Base-by-base conservation (phyloP, 805 yeast species). In the Candida vartiovaarae region DNA sequence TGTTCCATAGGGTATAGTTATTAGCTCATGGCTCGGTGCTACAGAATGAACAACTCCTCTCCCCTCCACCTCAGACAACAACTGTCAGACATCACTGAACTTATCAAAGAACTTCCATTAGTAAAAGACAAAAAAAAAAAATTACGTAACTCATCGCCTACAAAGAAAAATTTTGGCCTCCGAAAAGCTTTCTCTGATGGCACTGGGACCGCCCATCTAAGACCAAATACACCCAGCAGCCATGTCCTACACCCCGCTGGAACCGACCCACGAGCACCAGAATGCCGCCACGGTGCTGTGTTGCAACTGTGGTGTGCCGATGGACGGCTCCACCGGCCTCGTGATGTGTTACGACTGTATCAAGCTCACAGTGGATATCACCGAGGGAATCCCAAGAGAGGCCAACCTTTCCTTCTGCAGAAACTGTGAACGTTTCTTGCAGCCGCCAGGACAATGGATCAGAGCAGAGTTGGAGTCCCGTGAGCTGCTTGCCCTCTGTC, bases 281-380 rank as follows among this genome's bases (percentile, higher is more conserved):
- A 52, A 57, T 7, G 75, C 71, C 20, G 95, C 97, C 31, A 93
- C 98, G 2, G 93, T 93, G 48, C 78, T 93, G 46, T 93, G 99
- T 73, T 89, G 95, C 68, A 88, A 87, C 82, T 93, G 99, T 82
- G 98, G 98, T 68, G 87, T 84, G 44, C 97, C 98, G 36, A 87
- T 93, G 78, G 98, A 93, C 62, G 98, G 98, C 36, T 87, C 97
- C 25, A 68, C 79, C 26, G 96, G 96, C 10, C 69, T 90, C 45
- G 95, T 89, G 27, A 88, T 91, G 95, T 93, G 99, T 70, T 82
- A 86, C 72, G 98, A 93, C 66, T 93, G 99, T 78, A 86, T 93
- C 62, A 87, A 88, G 65, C 70, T 91, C 59, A 88, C 88, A 2
- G 93, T 88, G 46, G 97, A 91, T 63, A 88, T 93, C 55, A 89